A percentile compares a stretch with the other conserved stretches of the same genome.
phyloP scores from a whole-genome alignment of 2,329 filamentous ascomycete genomes.

The Trichoderma sp. region DNA sequence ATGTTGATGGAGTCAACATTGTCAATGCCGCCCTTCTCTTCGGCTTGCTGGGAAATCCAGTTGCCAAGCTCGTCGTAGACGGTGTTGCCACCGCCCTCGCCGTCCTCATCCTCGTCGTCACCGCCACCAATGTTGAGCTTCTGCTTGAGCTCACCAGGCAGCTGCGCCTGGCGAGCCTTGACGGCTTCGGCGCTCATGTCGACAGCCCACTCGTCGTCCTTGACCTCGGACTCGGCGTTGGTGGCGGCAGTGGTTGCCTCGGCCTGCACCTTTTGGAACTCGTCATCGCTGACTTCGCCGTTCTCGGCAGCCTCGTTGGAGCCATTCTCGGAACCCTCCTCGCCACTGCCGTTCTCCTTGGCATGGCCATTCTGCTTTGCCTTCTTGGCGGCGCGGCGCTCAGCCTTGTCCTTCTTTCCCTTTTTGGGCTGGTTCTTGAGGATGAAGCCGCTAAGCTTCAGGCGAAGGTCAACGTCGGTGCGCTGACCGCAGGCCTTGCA shows the following conservation, averaged over 20 bases:
- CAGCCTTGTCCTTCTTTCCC: slow-evolving; percentile 96
- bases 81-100: slow-evolving; percentile 69
- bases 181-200: slow-evolving; percentile 95
- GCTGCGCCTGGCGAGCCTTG: slow-evolving; percentile 86
- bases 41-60: slow-evolving; percentile 78
- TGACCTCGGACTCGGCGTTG: slow-evolving; percentile 57
- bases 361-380: slow-evolving; percentile 71
- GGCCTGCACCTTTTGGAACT: slow-evolving; percentile 78
- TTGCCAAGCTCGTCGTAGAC: slow-evolving; percentile 87
- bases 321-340: slow-evolving; percentile 49
- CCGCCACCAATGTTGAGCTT: slow-evolving; percentile 79
- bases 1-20: slow-evolving; percentile 86
- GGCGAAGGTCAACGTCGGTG: slow-evolving; percentile 82
- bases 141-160: slow-evolving; percentile 92
- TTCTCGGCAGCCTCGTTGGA: slow-evolving; percentile 50
- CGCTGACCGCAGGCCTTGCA: slow-evolving; percentile 98
- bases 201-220: slow-evolving; percentile 92
- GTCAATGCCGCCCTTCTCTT: slow-evolving; percentile 68
- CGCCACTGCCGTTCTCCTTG: slow-evolving; percentile 59
- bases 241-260: slow-evolving; percentile 54
- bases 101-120: slow-evolving; percentile 75
- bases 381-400: slow-evolving; percentile 84
- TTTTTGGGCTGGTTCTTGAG: slow-evolving; percentile 91
- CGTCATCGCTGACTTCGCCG: slow-evolving; percentile 81
- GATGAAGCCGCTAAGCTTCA: slow-evolving; percentile 97